A percentile compares a stretch with the other conserved stretches of the same genome.
phyloP scores from a whole-genome alignment of 2,329 filamentous ascomycete species.

The Nemania sp. region DNA sequence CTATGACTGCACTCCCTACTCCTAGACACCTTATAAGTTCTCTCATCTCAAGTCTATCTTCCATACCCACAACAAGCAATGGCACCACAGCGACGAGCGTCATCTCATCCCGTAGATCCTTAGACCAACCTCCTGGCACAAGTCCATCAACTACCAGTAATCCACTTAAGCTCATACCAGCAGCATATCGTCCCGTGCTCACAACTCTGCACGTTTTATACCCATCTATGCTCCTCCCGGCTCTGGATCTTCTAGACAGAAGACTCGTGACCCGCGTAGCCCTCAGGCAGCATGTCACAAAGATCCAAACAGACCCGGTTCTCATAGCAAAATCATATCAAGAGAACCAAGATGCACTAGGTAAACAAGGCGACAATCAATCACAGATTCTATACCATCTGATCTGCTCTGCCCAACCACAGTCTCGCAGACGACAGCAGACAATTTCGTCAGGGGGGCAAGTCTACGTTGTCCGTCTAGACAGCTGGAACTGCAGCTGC shows the following conservation, averaged over 20 bases:
- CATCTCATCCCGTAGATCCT: conserved; percentile 17
- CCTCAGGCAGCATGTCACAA: neutral
- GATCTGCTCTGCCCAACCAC: conserved; percentile 61
- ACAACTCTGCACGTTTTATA: conserved; percentile 84
- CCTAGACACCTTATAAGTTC: conserved; percentile 52
- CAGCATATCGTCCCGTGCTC: conserved; percentile 59
- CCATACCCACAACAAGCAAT: conserved; percentile 33
- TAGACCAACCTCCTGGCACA: conserved; percentile 3
- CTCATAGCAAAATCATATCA: neutral
- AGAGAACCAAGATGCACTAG: neutral
- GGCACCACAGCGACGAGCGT: conserved; percentile 22
- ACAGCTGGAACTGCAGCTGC: conserved; percentile 88
- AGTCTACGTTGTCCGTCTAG: conserved; percentile 71
- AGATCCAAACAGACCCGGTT: conserved; percentile 5
- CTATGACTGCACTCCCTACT: conserved; percentile 41
- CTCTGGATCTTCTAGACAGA: conserved; percentile 85
- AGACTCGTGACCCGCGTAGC: conserved; percentile 65
- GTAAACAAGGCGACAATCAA: neutral
- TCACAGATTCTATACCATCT: conserved; percentile 53
- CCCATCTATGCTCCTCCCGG: conserved; percentile 77
- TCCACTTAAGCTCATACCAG: conserved; percentile 43
- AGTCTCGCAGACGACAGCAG: conserved; percentile 35
- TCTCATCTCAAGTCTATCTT: conserved; percentile 50
- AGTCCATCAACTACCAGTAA: conserved; percentile 37
- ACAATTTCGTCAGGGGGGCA: conserved; percentile 22